Evolutionary conservation across 2,329 filamentous ascomycete species (phyloP), one percentile per base, ranked within the genome.

Genomic region (Curvularia hawaiiensis): DNA sequence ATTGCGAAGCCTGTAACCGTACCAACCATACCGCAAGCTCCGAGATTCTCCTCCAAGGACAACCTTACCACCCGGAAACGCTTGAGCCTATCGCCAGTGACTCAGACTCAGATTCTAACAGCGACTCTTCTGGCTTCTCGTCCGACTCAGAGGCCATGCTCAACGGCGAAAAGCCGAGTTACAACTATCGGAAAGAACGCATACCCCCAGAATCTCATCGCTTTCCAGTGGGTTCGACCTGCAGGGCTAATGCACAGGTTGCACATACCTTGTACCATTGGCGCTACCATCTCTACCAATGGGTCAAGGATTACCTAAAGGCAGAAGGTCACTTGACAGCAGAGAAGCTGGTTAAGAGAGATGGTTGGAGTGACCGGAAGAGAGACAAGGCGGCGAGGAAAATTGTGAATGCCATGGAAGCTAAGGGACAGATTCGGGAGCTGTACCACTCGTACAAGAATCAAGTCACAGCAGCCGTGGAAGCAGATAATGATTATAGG

Each of bases 251-350:
- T 63, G 90, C 90, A 0, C 81, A 86, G 62, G 88, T 88, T 39
- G 88, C 89, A 0, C 90, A 94, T 69, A 83, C 83, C 1, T 81
- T 94, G 3, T 82, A 86, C 4, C 91, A 95, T 75, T 93, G 91
- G 91, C 88, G 88, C 55, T 85, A 84, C 58, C 84, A 87, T 45
- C 84, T 94, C n/a, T 88, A 90, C 68, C 83, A 88, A 62, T 90
- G 85, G 83, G 87, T 93, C 0, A 80, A 89, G 24, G 81, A 83
- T 28, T 85, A 84, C 52, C 83, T 95, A 0, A 75, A 81, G 24
- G 74, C 74, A 1, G 80, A 87, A 57, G 86, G 85, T 0, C 82
- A 88, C 61, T 80, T 89, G 61, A 79, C 78, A 0, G 77, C 85
- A 1, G 76, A 82, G 11, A 83, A 86, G 67, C 78, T 92, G 31